Percentiles rank a stretch among this genome's conserved stretches.
Conservation (phyloP, 208 protist genomes). For the Crithidia acanthocephali region DNA sequence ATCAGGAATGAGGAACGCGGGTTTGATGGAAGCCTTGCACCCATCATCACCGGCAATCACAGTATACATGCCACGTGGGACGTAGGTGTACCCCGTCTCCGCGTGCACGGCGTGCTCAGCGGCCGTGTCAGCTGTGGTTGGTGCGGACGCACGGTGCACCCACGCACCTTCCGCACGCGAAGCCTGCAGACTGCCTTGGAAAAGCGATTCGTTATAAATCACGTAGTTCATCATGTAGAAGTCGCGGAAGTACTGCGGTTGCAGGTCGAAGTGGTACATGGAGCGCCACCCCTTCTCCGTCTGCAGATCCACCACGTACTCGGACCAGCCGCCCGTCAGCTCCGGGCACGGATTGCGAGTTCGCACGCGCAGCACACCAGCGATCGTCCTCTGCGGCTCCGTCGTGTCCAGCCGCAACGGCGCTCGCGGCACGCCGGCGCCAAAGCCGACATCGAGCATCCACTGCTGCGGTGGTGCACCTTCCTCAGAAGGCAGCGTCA, state of each 20-base stretch:
- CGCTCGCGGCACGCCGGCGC: conserved; percentile 10
- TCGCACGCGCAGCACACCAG: conserved; percentile 29
- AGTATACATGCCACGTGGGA: conserved; percentile 6
- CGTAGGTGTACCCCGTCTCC: conserved; percentile 5
- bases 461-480: conserved; percentile 1
- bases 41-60: too few species aligned
- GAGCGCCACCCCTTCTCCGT: conserved; percentile 2
- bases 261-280: conserved; percentile 26
- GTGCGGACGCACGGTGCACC: background rate
- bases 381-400: conserved; percentile 7
- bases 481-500: background rate
- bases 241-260: conserved; percentile 12
- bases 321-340: background rate
- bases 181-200: conserved; percentile 1
- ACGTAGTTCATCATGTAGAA: conserved; percentile 16
- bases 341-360: conserved; percentile 24
- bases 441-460: conserved; percentile 36
- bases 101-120: background rate
- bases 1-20: background rate
- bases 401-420: conserved; percentile 11
- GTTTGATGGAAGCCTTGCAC: background rate
- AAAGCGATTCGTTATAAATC: background rate
- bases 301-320: conserved; percentile 9
- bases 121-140: background rate
- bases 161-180: background rate